Evolutionary conservation across 768 basidiomycete genomes (phyloP).

Genomic region (Rhizopogon roseolus): DNA sequence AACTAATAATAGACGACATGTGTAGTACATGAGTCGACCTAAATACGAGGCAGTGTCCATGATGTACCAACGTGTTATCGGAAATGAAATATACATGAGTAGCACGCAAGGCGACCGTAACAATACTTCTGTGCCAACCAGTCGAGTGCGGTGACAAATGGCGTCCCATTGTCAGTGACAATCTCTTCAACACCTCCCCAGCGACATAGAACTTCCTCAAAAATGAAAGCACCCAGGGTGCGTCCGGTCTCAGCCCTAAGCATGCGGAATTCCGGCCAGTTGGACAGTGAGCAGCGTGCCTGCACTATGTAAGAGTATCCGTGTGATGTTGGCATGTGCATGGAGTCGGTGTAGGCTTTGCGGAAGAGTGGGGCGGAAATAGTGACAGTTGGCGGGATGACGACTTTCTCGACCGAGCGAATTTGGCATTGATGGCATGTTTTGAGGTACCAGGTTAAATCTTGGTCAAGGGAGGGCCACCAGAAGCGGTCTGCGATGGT

Average conservation of each 20-base stretch:
- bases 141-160: conserved; percentile 17
- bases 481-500: conserved; percentile 6
- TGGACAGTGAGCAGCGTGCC: background rate
- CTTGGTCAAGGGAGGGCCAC: conserved; percentile 14
- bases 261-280: too few species aligned
- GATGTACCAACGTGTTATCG: too few species aligned
- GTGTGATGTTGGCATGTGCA: conserved; percentile 19
- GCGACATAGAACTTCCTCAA: conserved; percentile 13
- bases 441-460: conserved; percentile 23
- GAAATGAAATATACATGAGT: too few species aligned
- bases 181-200: too few species aligned
- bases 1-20: too few species aligned
- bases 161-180: conserved; percentile 37
- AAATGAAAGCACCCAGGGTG: background rate
- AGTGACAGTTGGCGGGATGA: conserved; percentile 14
- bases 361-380: conserved; percentile 18
- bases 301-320: background rate
- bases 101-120: too few species aligned
- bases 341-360: conserved; percentile 21
- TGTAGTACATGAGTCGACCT: too few species aligned
- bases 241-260: too few species aligned
- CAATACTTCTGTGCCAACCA: conserved; percentile 19
- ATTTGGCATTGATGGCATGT: conserved; percentile 30
- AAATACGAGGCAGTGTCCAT: too few species aligned
- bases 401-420: conserved; percentile 10